Evolutionary conservation across 306 rosid species (phyloP).

Genomic region (Lathyrus tuberosus): DNA sequence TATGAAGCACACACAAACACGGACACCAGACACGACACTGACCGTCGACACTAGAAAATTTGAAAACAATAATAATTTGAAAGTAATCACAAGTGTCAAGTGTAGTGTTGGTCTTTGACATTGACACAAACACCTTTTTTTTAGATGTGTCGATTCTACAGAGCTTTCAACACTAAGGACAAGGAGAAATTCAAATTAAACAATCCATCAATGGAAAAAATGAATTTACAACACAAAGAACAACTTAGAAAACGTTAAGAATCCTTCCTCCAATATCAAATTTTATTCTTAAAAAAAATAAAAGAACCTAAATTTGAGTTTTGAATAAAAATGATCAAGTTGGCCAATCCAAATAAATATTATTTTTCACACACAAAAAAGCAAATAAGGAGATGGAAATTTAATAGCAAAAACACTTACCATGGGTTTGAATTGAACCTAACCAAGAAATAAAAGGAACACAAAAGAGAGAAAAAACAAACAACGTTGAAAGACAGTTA

Average conservation of each 20-base stretch:
- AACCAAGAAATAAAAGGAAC: slow-evolving; percentile 21
- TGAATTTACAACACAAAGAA: slow-evolving; percentile 1
- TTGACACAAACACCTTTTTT: no score
- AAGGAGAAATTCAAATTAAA: slow-evolving; percentile 4
- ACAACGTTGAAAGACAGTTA: slow-evolving; percentile 26
- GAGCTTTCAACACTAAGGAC: no score
- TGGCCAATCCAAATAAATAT: slow-evolving; percentile 34
- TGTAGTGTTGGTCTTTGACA: no score
- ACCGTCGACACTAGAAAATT: no score
- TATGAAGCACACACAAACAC: no score
- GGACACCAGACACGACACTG: no score
- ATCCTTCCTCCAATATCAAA: slow-evolving; percentile 28
- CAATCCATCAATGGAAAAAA: slow-evolving; percentile 22
- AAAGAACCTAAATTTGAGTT: slow-evolving; percentile 20
- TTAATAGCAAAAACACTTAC: no score
- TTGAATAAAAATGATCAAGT: slow-evolving; percentile 19
- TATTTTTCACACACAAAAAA: not conserved
- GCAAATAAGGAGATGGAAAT: not conserved
- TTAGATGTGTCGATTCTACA: no score
- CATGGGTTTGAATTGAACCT: no score
- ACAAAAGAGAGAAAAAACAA: slow-evolving; percentile 25
- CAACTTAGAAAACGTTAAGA: not conserved
- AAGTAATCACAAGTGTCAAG: no score
- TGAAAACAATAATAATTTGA: no score
- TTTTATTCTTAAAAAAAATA: not conserved